Evolutionary conservation across 768 basidiomycete genomes (phyloP).

Genomic region (Rickenella mellea): DNA sequence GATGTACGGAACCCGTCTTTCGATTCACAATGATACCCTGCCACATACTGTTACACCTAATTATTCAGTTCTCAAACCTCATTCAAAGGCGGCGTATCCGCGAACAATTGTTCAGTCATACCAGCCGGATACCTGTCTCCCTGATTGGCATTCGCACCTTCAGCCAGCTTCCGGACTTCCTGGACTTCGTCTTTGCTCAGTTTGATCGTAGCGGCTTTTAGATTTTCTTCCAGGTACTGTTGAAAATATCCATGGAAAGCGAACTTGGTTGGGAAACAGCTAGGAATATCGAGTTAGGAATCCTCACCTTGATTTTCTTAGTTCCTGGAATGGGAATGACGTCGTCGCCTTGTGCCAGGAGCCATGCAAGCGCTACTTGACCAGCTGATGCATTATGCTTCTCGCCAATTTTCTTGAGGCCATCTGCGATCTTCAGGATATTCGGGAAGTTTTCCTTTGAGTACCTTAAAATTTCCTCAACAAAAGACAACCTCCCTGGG

Average conservation of each 20-base stretch:
- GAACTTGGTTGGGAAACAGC: no score
- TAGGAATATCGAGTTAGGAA: no score
- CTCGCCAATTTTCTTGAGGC: slow-evolving; percentile 22
- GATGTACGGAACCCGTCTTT: no score
- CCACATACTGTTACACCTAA: no score
- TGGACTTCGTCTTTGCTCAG: slow-evolving; percentile 28
- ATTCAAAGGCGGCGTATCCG: slow-evolving; percentile 23
- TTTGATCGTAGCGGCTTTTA: slow-evolving; percentile 22
- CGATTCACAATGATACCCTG: no score
- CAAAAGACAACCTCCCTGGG: slow-evolving; percentile 11
- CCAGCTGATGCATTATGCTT: slow-evolving; percentile 25
- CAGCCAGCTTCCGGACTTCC: slow-evolving; percentile 26
- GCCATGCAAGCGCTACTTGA: slow-evolving; percentile 25
- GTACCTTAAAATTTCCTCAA: background rate
- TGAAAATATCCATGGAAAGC: slow-evolving; percentile 3
- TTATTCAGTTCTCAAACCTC: background rate
- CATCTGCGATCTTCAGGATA: slow-evolving; percentile 28
- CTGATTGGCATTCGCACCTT: slow-evolving; percentile 9
- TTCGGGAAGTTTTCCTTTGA: slow-evolving; percentile 33
- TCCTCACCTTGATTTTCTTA: slow-evolving; percentile 16
- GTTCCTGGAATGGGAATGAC: slow-evolving; percentile 26
- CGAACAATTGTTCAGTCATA: slow-evolving; percentile 19
- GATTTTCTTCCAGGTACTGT: slow-evolving; percentile 37
- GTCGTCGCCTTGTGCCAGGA: slow-evolving; percentile 23
- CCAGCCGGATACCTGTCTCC: slow-evolving; percentile 21